Evolutionary conservation across 257 asterid genomes (phyloP).

Genomic region (Rhazya stricta): DNA sequence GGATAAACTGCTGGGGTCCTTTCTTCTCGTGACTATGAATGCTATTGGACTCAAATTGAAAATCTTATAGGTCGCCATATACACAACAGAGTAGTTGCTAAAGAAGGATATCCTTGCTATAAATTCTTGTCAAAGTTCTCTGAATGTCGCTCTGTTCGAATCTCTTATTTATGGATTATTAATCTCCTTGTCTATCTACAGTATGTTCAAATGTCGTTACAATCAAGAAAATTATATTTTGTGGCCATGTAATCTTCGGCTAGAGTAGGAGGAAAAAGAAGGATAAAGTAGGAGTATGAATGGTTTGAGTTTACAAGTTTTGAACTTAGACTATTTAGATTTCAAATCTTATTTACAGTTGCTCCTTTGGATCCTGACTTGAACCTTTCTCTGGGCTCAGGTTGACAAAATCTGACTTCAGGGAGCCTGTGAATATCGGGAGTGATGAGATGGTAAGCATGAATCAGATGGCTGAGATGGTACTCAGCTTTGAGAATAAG

Average conservation of each 20-base stretch:
- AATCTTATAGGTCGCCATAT: neutral
- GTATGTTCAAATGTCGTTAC: neutral
- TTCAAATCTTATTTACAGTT: neutral
- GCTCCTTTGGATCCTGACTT: neutral
- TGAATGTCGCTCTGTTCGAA: neutral
- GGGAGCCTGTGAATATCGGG: conserved; percentile 82
- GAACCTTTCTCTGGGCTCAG: conserved; percentile 22
- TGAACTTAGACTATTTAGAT: neutral
- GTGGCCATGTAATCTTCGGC: neutral
- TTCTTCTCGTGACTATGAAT: neutral
- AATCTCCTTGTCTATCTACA: neutral
- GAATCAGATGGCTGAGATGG: conserved; percentile 89
- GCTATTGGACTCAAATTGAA: neutral
- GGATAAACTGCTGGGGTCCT: neutral
- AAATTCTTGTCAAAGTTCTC: neutral
- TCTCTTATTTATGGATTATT: neutral
- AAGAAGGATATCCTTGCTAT: neutral
- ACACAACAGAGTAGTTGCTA: neutral
- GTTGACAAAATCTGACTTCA: conserved; percentile 74
- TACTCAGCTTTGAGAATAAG: conserved; percentile 67
- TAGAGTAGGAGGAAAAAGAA: neutral
- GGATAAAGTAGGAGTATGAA: neutral
- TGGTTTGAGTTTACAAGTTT: too few species aligned
- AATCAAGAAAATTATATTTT: neutral
- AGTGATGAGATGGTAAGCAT: conserved; percentile 93